A percentile compares a stretch with the other conserved stretches of the same genome.
phyloP scores from a whole-genome alignment of 129 eudicot species.

The Tagetes patula region DNA sequence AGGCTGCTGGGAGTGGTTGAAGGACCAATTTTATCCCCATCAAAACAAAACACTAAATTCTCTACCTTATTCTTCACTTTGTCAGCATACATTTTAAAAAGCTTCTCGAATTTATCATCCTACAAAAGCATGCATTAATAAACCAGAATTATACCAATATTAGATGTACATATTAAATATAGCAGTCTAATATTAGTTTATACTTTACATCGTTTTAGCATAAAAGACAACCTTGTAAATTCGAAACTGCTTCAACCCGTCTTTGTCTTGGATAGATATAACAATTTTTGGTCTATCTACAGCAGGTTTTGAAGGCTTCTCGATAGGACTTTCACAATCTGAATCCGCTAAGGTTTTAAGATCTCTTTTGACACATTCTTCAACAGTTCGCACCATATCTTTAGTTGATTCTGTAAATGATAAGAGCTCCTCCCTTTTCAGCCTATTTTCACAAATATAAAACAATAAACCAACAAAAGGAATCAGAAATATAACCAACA shows the following conservation, averaged over 20 bases:
- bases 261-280: conserved; percentile 78
- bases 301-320: conserved; percentile 49
- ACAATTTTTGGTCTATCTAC: conserved; percentile 65
- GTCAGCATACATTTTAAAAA: conserved; percentile 74
- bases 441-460: conserved; percentile 42
- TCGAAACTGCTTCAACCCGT: conserved; percentile 58
- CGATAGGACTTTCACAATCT: conserved; percentile 29
- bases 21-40: conserved; percentile 85
- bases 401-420: conserved; percentile 64
- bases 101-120: conserved; percentile 87
- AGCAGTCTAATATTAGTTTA: background rate
- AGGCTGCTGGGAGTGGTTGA: conserved; percentile 68
- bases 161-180: background rate
- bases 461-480: background rate
- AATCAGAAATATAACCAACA: conserved; percentile 15
- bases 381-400: conserved; percentile 52
- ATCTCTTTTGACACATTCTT: conserved; percentile 61
- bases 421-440: conserved; percentile 65
- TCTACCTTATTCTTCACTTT: conserved; percentile 50
- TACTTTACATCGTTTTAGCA: conserved; percentile 12
- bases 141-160: conserved; percentile 6
- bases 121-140: conserved; percentile 23
- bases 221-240: conserved; percentile 48
- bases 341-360: conserved; percentile 32
- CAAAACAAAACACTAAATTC: conserved; percentile 64